These are phyloP conservation scores for Effrenium voratum DNA, from an alignment of 73 alveolate species.

Conservation along the genomic window DNA sequence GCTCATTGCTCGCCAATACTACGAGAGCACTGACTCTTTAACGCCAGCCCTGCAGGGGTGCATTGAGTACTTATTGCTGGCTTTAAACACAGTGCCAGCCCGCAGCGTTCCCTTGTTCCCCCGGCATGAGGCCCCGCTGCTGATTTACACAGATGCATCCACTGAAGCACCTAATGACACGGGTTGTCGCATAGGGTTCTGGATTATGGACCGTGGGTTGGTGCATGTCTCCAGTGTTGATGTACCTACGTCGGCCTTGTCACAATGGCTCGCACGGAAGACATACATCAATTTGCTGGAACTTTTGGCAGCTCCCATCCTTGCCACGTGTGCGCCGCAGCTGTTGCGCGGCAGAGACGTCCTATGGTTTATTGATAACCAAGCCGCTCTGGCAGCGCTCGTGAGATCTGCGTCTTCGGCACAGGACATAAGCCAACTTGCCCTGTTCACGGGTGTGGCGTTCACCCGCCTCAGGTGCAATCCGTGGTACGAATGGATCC, in stretches of 20 bases:
- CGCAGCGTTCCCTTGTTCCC: background rate
- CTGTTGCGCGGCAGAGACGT: background rate
- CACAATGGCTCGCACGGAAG: background rate
- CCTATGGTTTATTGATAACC: slow-evolving; percentile 24
- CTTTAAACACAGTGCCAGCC: background rate
- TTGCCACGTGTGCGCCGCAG: background rate
- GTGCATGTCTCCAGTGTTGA: too few species aligned
- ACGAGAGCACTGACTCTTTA: background rate
- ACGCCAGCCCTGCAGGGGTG: background rate
- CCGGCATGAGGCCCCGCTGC: background rate
- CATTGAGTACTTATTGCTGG: background rate
- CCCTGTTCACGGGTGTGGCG: background rate
- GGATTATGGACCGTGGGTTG: background rate
- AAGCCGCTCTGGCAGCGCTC: background rate
- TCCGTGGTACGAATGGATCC: slow-evolving; percentile 47
- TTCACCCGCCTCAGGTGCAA: background rate
- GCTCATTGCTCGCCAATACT: slow-evolving; percentile 38
- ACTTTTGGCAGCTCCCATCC: background rate
- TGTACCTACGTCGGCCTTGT: background rate
- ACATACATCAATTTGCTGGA: background rate
- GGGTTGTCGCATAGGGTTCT: background rate
- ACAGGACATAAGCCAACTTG: background rate
- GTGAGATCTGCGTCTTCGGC: background rate
- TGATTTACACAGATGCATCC: slow-evolving; percentile 52
- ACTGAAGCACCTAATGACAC: slow-evolving; percentile 4